A percentile compares a stretch with the other conserved stretches of the same genome.
Conservation (phyloP, 148 eudicot species). For the Cornus suecica region DNA sequence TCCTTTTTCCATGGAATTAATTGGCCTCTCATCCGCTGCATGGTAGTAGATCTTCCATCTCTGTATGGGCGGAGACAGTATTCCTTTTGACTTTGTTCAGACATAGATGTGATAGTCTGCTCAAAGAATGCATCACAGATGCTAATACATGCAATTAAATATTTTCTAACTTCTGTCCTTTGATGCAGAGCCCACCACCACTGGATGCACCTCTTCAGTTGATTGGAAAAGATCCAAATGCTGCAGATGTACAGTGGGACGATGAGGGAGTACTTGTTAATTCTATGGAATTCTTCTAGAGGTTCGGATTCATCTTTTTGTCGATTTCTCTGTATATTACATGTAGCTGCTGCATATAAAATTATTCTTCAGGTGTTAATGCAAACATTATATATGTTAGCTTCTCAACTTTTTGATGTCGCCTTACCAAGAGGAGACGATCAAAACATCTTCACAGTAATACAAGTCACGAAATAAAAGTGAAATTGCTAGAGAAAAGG, state of each 20-base stretch:
- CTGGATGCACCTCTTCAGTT: constrained; percentile 73
- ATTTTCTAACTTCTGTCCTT: constrained; percentile 4
- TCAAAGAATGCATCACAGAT: not conserved
- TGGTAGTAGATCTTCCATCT: constrained; percentile 45
- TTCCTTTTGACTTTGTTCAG: not conserved
- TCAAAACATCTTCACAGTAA: too few relatives aligned
- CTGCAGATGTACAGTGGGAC: constrained; percentile 60
- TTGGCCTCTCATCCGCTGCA: constrained; percentile 96
- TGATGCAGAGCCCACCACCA: constrained; percentile 72
- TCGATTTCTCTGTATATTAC: not conserved
- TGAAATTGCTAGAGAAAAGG: too few relatives aligned
- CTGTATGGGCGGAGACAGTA: not conserved
- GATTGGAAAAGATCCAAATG: constrained; percentile 54
- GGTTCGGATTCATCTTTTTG: constrained; percentile 24
- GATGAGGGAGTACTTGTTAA: constrained; percentile 74
- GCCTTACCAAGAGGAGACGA: not conserved
- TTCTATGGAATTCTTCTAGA: constrained; percentile 67
- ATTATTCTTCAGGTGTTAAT: not conserved
- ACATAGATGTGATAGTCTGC: too few relatives aligned
- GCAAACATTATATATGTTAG: too few relatives aligned
- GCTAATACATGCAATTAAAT: not conserved
- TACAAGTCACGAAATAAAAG: too few relatives aligned
- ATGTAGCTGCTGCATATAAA: not conserved
- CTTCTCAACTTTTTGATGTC: not conserved
- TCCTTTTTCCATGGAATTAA: constrained; percentile 80